A percentile compares a stretch with the other conserved stretches of the same genome.
Evolutionary conservation across 2,329 filamentous ascomycete genomes (phyloP).

Genomic region (Stachybotrys chlorohalonatus): DNA sequence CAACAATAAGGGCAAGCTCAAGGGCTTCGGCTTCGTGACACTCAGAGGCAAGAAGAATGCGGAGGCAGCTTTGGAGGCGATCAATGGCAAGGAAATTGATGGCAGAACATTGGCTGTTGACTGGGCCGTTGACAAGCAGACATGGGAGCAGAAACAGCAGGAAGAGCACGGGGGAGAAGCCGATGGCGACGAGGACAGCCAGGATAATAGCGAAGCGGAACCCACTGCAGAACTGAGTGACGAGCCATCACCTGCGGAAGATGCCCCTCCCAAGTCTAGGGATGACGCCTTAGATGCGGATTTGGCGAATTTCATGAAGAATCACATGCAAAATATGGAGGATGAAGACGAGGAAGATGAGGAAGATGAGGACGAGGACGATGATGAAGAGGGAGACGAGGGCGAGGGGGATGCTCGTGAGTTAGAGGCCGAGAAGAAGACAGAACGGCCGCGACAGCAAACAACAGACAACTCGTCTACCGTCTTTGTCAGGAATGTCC

Average conservation of each 20-base stretch:
- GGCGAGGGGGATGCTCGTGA: neutral
- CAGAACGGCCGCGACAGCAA: constrained; percentile 16
- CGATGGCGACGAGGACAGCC: constrained; percentile 22
- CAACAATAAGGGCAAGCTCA: constrained; percentile 63
- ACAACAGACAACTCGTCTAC: constrained; percentile 62
- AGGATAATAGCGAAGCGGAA: constrained; percentile 11
- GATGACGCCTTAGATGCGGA: constrained; percentile 34
- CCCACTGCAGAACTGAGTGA: constrained; percentile 12
- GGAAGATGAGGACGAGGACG: constrained; percentile 30
- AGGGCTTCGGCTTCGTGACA: constrained; percentile 89
- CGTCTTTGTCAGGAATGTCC: constrained; percentile 87
- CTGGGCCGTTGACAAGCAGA: constrained; percentile 88
- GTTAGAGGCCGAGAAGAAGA: constrained; percentile 10
- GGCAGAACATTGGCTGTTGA: constrained; percentile 86
- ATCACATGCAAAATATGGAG: constrained; percentile 47
- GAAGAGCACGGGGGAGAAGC: constrained; percentile 24
- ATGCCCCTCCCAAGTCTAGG: constrained; percentile 21
- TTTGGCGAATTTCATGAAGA: constrained; percentile 48
- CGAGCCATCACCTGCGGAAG: constrained; percentile 9
- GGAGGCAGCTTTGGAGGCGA: constrained; percentile 70
- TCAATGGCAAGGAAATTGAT: constrained; percentile 88
- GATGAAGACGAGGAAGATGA: constrained; percentile 45
- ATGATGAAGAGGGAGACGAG: constrained; percentile 33
- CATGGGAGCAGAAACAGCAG: constrained; percentile 62
- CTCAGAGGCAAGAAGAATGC: constrained; percentile 84